Percentiles rank a stretch among this genome's conserved stretches.
phyloP scores from a whole-genome alignment of 2,329 filamentous ascomycete genomes.

The Colletotrichum orbiculare region DNA sequence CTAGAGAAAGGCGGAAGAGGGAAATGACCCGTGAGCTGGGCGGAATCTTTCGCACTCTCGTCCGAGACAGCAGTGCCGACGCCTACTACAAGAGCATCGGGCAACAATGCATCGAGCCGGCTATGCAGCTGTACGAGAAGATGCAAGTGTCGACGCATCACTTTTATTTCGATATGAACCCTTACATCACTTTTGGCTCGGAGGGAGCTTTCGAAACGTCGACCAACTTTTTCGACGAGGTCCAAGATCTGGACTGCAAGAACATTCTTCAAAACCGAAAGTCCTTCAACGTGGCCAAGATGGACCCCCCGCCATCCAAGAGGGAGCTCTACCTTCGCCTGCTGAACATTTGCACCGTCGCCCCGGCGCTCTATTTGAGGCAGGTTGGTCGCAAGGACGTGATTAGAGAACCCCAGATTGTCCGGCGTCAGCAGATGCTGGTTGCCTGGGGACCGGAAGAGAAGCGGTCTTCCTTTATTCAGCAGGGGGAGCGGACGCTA shows the following conservation, averaged over 20 bases:
- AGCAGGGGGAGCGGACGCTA: constrained; percentile 45
- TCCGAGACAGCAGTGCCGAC: constrained; percentile 40
- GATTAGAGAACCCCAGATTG: constrained; percentile 46
- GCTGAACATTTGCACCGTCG: constrained; percentile 47
- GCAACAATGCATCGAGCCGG: constrained; percentile 47
- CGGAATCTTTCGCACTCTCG: constrained; percentile 43
- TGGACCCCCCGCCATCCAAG: constrained; percentile 45
- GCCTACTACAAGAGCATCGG: constrained; percentile 41
- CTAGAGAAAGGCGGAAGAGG: constrained; percentile 40
- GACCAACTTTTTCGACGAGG: constrained; percentile 45
- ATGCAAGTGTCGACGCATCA: constrained; percentile 51
- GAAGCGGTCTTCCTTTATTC: constrained; percentile 43
- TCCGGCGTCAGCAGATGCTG: constrained; percentile 52
- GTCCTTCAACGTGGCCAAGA: constrained; percentile 46
- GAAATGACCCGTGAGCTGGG: constrained; percentile 45
- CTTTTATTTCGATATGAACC: constrained; percentile 50
- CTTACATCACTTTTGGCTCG: constrained; percentile 42
- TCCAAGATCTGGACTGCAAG: constrained; percentile 47
- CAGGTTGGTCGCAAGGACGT: constrained; percentile 48
- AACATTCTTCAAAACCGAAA: constrained; percentile 52
- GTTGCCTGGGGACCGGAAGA: constrained; percentile 52
- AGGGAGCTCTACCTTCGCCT: constrained; percentile 47
- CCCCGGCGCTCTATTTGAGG: constrained; percentile 50
- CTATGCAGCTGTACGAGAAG: constrained; percentile 52
- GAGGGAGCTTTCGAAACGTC: constrained; percentile 42